A percentile compares a stretch with the other conserved stretches of the same genome.
phyloP scores from a whole-genome alignment of 208 protist species.

The Acanthamoeba sp. region DNA sequence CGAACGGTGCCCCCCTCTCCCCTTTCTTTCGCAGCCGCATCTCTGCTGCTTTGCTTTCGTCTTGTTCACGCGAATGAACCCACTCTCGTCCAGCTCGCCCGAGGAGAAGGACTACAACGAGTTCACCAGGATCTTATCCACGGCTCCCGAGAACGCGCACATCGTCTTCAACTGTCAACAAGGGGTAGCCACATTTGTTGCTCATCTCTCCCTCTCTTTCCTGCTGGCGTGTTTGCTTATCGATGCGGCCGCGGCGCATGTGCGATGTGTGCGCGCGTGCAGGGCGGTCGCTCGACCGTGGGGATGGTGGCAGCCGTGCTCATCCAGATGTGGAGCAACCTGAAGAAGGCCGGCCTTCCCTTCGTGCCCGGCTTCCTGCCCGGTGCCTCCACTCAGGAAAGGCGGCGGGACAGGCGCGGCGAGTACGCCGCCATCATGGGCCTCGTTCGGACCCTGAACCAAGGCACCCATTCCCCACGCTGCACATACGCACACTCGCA shows the following conservation, averaged over 20 bases:
- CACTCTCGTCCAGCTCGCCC: constrained; percentile 48
- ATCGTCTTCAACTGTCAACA: constrained; percentile 77
- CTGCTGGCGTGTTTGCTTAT: too few species aligned
- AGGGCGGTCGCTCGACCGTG: constrained; percentile 56
- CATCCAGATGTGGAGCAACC: constrained; percentile 41
- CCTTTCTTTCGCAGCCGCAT: too few species aligned
- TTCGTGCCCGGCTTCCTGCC: constrained; percentile 44
- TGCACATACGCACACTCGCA: not conserved
- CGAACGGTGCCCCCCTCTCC: constrained; percentile 1
- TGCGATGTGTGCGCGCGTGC: too few species aligned
- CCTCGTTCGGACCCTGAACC: constrained; percentile 38
- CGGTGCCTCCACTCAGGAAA: not conserved
- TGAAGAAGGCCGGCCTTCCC: constrained; percentile 17
- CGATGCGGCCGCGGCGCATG: not conserved
- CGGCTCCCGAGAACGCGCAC: constrained; percentile 56
- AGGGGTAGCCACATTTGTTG: not conserved
- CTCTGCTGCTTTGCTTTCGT: not conserved
- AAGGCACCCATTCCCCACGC: not conserved
- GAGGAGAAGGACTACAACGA: constrained; percentile 64
- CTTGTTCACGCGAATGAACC: too few species aligned
- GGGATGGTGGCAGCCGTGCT: constrained; percentile 59
- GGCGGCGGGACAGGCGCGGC: not conserved
- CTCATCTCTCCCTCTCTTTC: too few species aligned
- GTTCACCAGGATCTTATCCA: constrained; percentile 40
- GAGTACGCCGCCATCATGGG: constrained; percentile 69